Conservation (phyloP, 805 yeast species). For the Tetrapisispora iriomotensis region DNA sequence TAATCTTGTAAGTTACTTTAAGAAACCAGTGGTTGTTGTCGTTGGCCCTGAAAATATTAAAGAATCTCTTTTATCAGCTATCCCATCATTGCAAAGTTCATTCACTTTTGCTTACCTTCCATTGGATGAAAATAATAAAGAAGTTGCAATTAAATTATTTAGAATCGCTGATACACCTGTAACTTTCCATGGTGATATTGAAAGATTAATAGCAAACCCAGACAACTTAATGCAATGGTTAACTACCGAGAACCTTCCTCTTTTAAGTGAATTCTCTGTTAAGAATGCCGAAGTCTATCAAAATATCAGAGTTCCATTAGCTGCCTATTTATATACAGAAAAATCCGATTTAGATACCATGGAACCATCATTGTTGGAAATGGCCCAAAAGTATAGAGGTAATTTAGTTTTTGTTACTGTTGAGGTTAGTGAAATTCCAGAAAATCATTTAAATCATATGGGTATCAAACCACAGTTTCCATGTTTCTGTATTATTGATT, state of each 20-base stretch:
- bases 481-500: constrained; percentile 69
- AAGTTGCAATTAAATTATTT: too few relatives aligned
- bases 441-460: constrained; percentile 80
- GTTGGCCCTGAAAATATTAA: constrained; percentile 36
- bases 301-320: constrained; percentile 64
- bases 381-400: constrained; percentile 73
- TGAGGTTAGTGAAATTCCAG: constrained; percentile 69
- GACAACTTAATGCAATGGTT: constrained; percentile 36
- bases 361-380: constrained; percentile 40
- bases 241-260: constrained; percentile 18
- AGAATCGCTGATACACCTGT: constrained; percentile 17
- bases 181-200: constrained; percentile 20
- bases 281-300: constrained; percentile 68
- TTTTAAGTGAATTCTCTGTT: constrained; percentile 59
- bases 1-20: constrained; percentile 31
- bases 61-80: constrained; percentile 50
- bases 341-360: constrained; percentile 57
- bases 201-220: constrained; percentile 27
- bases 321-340: constrained; percentile 73
- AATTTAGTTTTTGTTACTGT: constrained; percentile 78
- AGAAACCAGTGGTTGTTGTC: constrained; percentile 49
- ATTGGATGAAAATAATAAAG: too few relatives aligned
- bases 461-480: constrained; percentile 85
- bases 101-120: constrained; percentile 55
- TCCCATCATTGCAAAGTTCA: constrained; percentile 53